phyloP scores from a whole-genome alignment of 23 red algal genomes.

The Gracilaria gracilis region DNA sequence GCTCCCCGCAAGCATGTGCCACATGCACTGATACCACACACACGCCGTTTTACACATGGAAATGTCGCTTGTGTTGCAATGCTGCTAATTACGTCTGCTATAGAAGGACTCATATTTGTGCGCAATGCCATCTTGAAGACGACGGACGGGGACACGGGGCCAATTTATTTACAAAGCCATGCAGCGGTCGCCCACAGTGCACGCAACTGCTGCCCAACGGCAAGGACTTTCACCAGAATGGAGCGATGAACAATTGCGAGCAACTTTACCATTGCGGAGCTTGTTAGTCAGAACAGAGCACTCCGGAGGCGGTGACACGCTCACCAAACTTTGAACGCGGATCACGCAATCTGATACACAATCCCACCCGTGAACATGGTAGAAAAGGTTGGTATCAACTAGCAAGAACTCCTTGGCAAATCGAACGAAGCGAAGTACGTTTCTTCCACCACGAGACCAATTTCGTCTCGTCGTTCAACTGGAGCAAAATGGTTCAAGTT shows the following conservation, averaged over 20 bases:
- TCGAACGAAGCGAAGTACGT: constrained; percentile 23
- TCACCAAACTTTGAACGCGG: not conserved
- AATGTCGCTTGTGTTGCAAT: constrained; percentile 75
- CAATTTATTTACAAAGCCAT: not conserved
- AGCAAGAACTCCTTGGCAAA: not conserved
- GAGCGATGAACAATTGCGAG: constrained; percentile 61
- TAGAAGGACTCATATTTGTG: constrained; percentile 64
- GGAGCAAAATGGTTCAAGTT: constrained; percentile 57
- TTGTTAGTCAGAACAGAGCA: constrained; percentile 30
- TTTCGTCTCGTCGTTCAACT: constrained; percentile 38
- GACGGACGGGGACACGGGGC: not conserved
- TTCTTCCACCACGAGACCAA: constrained; percentile 8
- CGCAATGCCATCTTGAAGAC: constrained; percentile 56
- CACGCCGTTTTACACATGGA: constrained; percentile 59
- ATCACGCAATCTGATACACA: constrained; percentile 59
- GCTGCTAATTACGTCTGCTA: constrained; percentile 51
- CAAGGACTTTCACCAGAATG: constrained; percentile 54
- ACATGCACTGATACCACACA: constrained; percentile 51
- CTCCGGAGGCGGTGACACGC: not conserved
- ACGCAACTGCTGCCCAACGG: not conserved
- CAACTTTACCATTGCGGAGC: constrained; percentile 48
- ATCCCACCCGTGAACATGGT: constrained; percentile 26
- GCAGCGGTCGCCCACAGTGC: constrained; percentile 37
- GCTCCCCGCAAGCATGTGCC: constrained; percentile 31
- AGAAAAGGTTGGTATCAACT: constrained; percentile 40